A percentile compares a stretch with the other conserved stretches of the same genome.
Evolutionary conservation across 495 filamentous ascomycete species (phyloP).

Genomic region (Penicillium canescens): DNA sequence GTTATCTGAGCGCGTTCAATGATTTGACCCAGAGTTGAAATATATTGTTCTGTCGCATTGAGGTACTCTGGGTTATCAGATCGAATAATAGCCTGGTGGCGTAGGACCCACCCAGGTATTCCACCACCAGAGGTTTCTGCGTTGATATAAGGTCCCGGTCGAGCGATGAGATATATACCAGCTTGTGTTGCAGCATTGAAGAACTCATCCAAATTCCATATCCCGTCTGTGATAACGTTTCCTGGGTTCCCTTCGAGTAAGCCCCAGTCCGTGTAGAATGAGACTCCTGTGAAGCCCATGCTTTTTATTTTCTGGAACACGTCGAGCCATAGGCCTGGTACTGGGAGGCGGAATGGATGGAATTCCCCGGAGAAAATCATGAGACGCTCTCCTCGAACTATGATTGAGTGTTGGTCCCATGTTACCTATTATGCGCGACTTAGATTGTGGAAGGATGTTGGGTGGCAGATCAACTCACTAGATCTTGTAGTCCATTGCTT

Average conservation of each 20-base stretch:
- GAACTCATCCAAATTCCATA: conserved; percentile 63
- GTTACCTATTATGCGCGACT: conserved; percentile 42
- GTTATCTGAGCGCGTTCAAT: conserved; percentile 70
- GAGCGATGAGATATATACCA: conserved; percentile 69
- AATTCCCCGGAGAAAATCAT: conserved; percentile 69
- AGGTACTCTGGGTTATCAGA: conserved; percentile 57
- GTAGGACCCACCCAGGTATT: conserved; percentile 58
- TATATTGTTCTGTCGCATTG: conserved; percentile 53
- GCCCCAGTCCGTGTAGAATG: conserved; percentile 72
- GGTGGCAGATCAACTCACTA: conserved; percentile 2
- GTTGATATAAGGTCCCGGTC: conserved; percentile 66
- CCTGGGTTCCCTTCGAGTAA: conserved; percentile 66
- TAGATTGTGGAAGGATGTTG: background rate
- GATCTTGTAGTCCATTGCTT: conserved; percentile 8
- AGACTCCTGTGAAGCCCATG: conserved; percentile 67
- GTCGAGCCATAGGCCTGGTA: conserved; percentile 67
- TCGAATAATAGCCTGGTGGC: conserved; percentile 54
- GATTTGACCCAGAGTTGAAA: conserved; percentile 46
- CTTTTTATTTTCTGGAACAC: conserved; percentile 75
- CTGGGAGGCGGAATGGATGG: conserved; percentile 67
- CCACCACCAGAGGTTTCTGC: conserved; percentile 61
- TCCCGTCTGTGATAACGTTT: conserved; percentile 60
- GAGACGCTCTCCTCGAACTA: conserved; percentile 62
- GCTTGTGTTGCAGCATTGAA: conserved; percentile 62
- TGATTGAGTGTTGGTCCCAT: conserved; percentile 69